Base-by-base conservation (phyloP, 768 basidiomycete species). In the Tulasnella sp. region DNA sequence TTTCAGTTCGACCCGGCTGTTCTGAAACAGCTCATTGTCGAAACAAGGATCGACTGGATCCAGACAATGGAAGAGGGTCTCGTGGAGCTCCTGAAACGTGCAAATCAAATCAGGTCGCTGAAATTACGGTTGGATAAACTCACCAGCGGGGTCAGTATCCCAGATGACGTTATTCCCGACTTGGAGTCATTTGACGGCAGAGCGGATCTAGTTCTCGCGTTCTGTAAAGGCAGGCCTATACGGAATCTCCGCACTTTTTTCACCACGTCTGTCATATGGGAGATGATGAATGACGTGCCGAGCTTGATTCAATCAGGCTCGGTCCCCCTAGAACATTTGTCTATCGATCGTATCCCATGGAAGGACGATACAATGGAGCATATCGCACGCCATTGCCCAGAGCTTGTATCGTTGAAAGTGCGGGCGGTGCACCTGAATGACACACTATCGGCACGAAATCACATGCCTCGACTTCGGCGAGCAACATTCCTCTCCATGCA, bases 381-480 rank as follows among this genome's bases (percentile, higher is more conserved):
- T 13, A 67, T 67, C 5, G 11, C 61, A 29, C n/a, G n/a, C 23
- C n/a, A 61, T 23, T 61, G 57, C 57, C 57, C 57, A 26, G 23
- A 61, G 15, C 57, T 61, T 9, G 10, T 26, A 29, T 61, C 57
- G 57, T 29, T 61, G 46, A 48, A 48, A 93, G 91, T 26, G 46
- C 46, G 16, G 46, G 46, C 15, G 20, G 51, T 23, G 29, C 23
- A 51, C 51, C 0, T 20, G n/a, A 51, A 51, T n/a, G 20, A 5
- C 5, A n/a, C 23, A 0, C n/a, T 51, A 1, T 23, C 51, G 23
- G n/a, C 51, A 23, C 51, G 51, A 6, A 7, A 23, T n/a, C 10
- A 20, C 51, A 51, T 51, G 51, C 51, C 51, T 51, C 20, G 51
- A 7, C 51, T 51, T 51, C 51, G 51, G 51, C 20, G 51, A 51